Evolutionary conservation across 2,329 filamentous ascomycete genomes (phyloP).

Genomic region (Diplodia corticola): DNA sequence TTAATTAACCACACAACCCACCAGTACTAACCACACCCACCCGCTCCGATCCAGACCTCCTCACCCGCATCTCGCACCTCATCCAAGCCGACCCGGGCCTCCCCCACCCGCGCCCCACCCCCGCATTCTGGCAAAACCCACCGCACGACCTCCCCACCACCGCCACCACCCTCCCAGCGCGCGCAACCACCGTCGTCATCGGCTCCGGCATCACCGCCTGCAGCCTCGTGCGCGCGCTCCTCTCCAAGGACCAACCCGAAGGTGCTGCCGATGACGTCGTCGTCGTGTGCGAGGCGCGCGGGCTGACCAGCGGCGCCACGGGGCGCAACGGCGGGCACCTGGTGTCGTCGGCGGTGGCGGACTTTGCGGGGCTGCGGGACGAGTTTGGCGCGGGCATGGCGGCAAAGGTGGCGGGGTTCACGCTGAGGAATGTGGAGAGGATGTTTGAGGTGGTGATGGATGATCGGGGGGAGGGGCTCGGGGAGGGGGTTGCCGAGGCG

Average conservation of each 20-base stretch:
- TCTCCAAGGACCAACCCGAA: conserved; percentile 29
- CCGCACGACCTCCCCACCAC: background rate
- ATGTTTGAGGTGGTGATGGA: background rate
- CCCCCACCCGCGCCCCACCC: background rate
- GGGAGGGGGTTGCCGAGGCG: background rate
- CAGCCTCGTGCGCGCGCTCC: conserved; percentile 41
- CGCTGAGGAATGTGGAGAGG: background rate
- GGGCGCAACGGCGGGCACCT: conserved; percentile 36
- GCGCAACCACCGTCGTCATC: background rate
- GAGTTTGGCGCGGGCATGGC: background rate
- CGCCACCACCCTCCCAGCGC: background rate
- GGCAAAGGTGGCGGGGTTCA: background rate
- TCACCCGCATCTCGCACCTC: background rate
- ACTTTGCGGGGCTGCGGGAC: background rate
- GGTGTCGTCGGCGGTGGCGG: background rate
- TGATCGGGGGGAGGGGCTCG: background rate
- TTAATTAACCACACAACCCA: background rate
- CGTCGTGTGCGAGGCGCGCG: conserved; percentile 42
- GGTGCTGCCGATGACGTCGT: conserved; percentile 34
- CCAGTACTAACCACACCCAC: background rate
- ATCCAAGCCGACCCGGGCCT: background rate
- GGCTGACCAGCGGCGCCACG: conserved; percentile 33
- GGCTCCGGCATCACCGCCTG: conserved; percentile 55
- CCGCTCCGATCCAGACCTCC: background rate
- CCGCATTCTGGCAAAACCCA: background rate